phyloP scores from a whole-genome alignment of 768 basidiomycete species.

The Omphalotus guepiniiformis region DNA sequence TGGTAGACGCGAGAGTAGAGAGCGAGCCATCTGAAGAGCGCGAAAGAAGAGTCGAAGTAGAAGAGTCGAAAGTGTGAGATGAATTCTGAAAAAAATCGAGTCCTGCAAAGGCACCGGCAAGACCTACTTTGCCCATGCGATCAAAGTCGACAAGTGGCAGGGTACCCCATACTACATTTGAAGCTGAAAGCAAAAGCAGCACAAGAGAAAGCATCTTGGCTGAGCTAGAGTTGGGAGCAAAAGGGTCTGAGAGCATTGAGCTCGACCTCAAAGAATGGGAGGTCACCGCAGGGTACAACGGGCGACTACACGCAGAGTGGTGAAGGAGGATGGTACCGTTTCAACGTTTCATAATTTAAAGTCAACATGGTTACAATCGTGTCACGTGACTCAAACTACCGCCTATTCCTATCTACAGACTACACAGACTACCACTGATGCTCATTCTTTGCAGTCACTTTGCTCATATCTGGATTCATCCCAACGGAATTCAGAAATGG shows the following conservation, averaged over 20 bases:
- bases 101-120: slow-evolving; percentile 86
- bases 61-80: slow-evolving; percentile 60
- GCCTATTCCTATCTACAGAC: no score
- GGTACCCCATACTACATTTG: slow-evolving; percentile 32
- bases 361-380: no score
- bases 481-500: slow-evolving; percentile 62
- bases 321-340: neutral
- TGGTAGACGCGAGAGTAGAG: slow-evolving; percentile 69
- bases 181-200: slow-evolving; percentile 23
- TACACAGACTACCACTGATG: no score
- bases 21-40: slow-evolving; percentile 65
- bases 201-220: slow-evolving; percentile 11
- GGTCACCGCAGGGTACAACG: slow-evolving; percentile 1
- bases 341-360: neutral
- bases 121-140: slow-evolving; percentile 88
- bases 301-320: neutral
- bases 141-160: slow-evolving; percentile 63
- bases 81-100: slow-evolving; percentile 68
- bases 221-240: neutral
- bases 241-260: slow-evolving; percentile 6
- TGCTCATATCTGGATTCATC: slow-evolving; percentile 29
- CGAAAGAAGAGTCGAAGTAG: slow-evolving; percentile 66
- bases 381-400: slow-evolving; percentile 5
- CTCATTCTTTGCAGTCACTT: slow-evolving; percentile 29
- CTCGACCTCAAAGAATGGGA: slow-evolving; percentile 9